These are phyloP conservation scores for Coemansia reversa DNA, from an alignment of 192 early-diverging fungal genomes.

Conservation along the genomic window DNA sequence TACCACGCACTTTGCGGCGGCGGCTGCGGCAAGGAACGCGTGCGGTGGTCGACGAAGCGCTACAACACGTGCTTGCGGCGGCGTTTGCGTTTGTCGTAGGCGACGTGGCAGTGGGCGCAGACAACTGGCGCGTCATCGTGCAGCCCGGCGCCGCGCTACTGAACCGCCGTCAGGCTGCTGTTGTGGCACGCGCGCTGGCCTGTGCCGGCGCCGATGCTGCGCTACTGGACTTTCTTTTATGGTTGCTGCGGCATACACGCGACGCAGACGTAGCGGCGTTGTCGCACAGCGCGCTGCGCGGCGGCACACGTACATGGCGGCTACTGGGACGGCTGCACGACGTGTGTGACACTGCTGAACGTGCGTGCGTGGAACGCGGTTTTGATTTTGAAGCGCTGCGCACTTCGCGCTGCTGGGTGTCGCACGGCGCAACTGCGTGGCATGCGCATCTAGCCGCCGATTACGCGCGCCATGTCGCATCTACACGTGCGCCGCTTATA, in stretches of 20 bases:
- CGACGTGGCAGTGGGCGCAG: conserved; percentile 52
- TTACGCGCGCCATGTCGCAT: conserved; percentile 21
- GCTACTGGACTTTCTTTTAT: conserved; percentile 46
- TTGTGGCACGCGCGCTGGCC: conserved; percentile 24
- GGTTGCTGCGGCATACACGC: conserved; percentile 36
- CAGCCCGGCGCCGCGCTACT: conserved; percentile 72
- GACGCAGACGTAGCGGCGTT: conserved; percentile 8
- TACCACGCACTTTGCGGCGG: not conserved
- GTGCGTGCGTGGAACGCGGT: conserved; percentile 1
- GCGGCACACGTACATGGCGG: conserved; percentile 20
- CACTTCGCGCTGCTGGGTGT: conserved; percentile 27
- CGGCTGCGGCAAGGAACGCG: conserved; percentile 22
- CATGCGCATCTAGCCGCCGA: conserved; percentile 10
- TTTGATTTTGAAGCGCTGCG: conserved; percentile 41
- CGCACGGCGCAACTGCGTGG: not conserved
- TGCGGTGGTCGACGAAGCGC: conserved; percentile 22
- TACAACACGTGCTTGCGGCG: conserved; percentile 37
- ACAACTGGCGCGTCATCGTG: conserved; percentile 80
- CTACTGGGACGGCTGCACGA: conserved; percentile 28
- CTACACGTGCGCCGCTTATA: conserved; percentile 14
- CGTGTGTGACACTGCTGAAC: conserved; percentile 17
- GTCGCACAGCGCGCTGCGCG: conserved; percentile 25
- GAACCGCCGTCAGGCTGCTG: conserved; percentile 66
- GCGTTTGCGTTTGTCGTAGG: conserved; percentile 50
- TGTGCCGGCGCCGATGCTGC: conserved; percentile 11